These are phyloP conservation scores for Clonostachys solani DNA, from an alignment of 2,329 filamentous ascomycete species.

Conservation along the genomic window DNA sequence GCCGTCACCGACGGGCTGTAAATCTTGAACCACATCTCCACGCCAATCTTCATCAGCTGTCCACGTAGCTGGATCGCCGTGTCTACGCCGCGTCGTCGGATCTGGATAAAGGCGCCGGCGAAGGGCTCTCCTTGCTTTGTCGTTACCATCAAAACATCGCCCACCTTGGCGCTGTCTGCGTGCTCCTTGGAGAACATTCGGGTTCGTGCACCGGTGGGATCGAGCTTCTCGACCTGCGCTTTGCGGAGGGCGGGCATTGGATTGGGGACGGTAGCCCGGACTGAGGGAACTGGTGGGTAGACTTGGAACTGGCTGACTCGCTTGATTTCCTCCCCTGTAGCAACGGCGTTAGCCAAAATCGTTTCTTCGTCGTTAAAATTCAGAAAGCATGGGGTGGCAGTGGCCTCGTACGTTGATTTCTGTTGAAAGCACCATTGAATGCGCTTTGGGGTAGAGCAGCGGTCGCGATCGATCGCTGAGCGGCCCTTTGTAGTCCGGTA, in stretches of 20 bases:
- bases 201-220: conserved; percentile 79
- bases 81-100: conserved; percentile 84
- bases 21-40: conserved; percentile 98
- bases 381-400: too few species aligned
- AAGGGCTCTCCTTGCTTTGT: conserved; percentile 81
- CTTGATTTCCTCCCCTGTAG: conserved; percentile 23
- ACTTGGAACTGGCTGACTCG: conserved; percentile 40
- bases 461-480: conserved; percentile 44
- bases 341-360: background rate
- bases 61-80: conserved; percentile 84
- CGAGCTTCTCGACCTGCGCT: conserved; percentile 69
- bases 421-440: conserved; percentile 17
- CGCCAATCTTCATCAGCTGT: conserved; percentile 78
- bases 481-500: conserved; percentile 42
- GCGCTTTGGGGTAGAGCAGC: conserved; percentile 13
- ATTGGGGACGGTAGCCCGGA: conserved; percentile 53
- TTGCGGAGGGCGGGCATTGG: conserved; percentile 65
- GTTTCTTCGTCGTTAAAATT: background rate
- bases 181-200: conserved; percentile 77
- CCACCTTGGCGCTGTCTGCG: conserved; percentile 73
- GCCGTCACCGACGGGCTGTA: conserved; percentile 86
- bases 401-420: conserved; percentile 25
- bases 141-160: conserved; percentile 88
- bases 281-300: conserved; percentile 52
- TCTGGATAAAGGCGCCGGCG: conserved; percentile 80